Base-by-base conservation (phyloP, 1,139 yeast species). In the Scheffersomyces illinoinensis region DNA sequence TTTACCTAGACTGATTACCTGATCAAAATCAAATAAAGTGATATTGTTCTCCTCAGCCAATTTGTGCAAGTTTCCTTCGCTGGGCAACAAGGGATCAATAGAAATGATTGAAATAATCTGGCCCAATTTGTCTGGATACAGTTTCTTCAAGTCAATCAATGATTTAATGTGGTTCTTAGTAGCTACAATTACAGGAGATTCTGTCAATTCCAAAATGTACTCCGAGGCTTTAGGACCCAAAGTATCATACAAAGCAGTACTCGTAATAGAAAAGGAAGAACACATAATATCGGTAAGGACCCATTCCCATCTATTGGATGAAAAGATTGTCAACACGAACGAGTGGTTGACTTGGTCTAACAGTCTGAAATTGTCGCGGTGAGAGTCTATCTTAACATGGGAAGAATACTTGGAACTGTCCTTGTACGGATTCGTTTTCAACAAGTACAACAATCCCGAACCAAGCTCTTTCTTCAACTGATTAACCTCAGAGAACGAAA, bases 1-100 rank as follows among this genome's bases (percentile, higher is more conserved):
- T 54, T 73, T 73, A 24, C 95, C 96, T 49, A 88, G 71, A 43
- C 74, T 71, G 62, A 83, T 84, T 50, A 88, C 84, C 64, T 88
- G 88, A 7, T 74, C 66, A 60, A 86, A 73, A 56, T 84, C 83
- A 61, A 60, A 63, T 52, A 61, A 57, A 4, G 57, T 57, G 43
- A 67, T 60, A 23, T 58, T 58, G 26, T 53, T 43, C 1, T 46
- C 57, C 23, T 53, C 54, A 7, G 68, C 68, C 43, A 54, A 48
- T 19, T 57, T 57, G 21, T 62, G 63, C 58, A 69, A 59, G 55
- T 64, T 66, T 39, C 62, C 57, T 20, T 48, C 50, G 23, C 24
- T 20, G 54, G 61, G 61, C 49, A 59, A 58, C 59, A 71, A 62
- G 0, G 74, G 73, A 58, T 71, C 74, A 65, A 70, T 65, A 33